phyloP scores from a whole-genome alignment of 2,329 filamentous ascomycete species.

The Berkeleyomyces basicola region DNA sequence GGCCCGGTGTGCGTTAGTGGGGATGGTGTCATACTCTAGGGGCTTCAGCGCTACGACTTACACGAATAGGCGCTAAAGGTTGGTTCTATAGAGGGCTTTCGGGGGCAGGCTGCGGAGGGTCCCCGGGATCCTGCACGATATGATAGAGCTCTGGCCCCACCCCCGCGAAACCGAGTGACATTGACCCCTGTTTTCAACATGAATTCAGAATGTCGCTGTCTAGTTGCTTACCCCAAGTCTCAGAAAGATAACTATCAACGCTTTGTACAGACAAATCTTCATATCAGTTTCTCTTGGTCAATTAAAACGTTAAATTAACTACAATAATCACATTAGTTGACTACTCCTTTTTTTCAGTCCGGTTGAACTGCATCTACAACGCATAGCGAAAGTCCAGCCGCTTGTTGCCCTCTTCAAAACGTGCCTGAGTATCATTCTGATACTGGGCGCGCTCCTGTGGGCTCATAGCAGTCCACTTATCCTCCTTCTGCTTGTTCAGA shows the following conservation, averaged over 20 bases:
- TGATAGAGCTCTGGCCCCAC: too few species aligned
- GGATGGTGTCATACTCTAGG: too few species aligned
- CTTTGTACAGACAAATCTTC: too few species aligned
- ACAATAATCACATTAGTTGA: too few species aligned
- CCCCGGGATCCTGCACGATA: neutral
- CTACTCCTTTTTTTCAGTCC: neutral
- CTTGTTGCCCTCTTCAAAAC: conserved; percentile 15
- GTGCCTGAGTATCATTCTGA: conserved; percentile 13
- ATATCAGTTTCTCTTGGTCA: too few species aligned
- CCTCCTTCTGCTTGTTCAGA: conserved; percentile 20
- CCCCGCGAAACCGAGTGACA: too few species aligned
- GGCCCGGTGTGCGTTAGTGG: neutral
- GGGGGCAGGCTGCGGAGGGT: neutral
- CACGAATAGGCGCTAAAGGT: neutral
- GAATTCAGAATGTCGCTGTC: too few species aligned
- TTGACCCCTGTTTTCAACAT: too few species aligned
- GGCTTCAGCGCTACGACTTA: neutral
- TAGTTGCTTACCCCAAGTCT: too few species aligned
- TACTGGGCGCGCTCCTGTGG: conserved; percentile 11
- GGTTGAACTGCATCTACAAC: conserved; percentile 8
- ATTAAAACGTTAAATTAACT: too few species aligned
- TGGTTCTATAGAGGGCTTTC: neutral
- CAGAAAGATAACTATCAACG: too few species aligned
- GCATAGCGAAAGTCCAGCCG: conserved; percentile 16
- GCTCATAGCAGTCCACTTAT: conserved; percentile 11